Evolutionary conservation across 352 stramenopile species (phyloP).

Genomic region (Globisporangium irregulare): DNA sequence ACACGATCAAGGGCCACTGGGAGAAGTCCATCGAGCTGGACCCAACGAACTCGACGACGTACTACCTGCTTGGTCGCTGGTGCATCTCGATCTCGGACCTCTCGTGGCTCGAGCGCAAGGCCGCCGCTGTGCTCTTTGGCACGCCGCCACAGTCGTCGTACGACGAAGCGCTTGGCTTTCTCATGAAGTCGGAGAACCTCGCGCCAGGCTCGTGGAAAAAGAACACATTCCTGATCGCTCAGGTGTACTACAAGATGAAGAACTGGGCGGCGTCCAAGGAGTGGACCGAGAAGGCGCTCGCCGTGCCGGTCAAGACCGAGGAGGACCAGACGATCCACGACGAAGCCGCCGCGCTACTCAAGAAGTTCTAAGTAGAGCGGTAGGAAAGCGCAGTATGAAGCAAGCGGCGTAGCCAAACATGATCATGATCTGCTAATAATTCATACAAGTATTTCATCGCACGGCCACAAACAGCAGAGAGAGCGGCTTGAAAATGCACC

Average conservation of each 20-base stretch:
- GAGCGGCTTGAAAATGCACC: not conserved
- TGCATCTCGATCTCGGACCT: constrained; percentile 83
- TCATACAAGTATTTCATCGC: not conserved
- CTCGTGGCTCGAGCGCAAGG: constrained; percentile 84
- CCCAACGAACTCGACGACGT: constrained; percentile 65
- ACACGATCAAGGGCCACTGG: constrained; percentile 78
- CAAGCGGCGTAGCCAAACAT: not conserved
- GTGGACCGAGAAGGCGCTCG: constrained; percentile 71
- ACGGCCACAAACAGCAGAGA: not conserved
- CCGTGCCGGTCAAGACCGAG: constrained; percentile 46
- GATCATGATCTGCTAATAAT: not conserved
- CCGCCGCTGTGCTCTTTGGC: constrained; percentile 77
- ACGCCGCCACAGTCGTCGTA: constrained; percentile 79
- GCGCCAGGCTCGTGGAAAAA: constrained; percentile 81
- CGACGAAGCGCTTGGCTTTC: constrained; percentile 70
- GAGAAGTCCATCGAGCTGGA: constrained; percentile 76
- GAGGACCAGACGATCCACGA: constrained; percentile 71
- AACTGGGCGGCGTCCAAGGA: constrained; percentile 58
- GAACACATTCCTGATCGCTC: constrained; percentile 75
- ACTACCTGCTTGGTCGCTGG: constrained; percentile 80
- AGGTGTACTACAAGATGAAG: constrained; percentile 83
- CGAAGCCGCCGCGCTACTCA: constrained; percentile 62
- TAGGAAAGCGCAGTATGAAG: not conserved
- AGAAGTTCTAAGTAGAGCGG: constrained; percentile 41
- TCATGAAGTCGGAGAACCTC: constrained; percentile 77